Conservation (phyloP, 805 yeast species). For the Zygoascus tannicola region DNA sequence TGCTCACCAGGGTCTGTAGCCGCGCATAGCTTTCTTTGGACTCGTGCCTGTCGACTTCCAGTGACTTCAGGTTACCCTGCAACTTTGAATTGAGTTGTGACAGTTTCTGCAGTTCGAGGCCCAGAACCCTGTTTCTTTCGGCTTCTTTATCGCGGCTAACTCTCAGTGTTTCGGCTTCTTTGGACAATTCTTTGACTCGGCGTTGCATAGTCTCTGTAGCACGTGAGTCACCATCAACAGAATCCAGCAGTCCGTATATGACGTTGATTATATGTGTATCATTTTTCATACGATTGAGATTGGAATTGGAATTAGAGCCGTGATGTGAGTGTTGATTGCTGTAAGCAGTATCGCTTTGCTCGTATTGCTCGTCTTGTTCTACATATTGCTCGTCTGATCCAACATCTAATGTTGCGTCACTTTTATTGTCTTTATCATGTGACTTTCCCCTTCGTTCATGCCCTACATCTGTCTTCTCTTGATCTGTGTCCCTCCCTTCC, state of each 20-base stretch:
- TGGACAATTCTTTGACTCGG: conserved; percentile 9
- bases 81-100: conserved; percentile 5
- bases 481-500: background rate
- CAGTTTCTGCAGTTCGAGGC: conserved; percentile 6
- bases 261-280: conserved; percentile 19
- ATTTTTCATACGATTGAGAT: conserved; percentile 8
- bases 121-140: conserved; percentile 7
- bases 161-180: conserved; percentile 8
- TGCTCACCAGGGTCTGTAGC: conserved; percentile 8
- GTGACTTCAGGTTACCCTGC: conserved; percentile 3
- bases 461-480: too few species aligned
- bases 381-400: too few species aligned
- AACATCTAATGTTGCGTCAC: too few species aligned
- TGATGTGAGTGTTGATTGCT: too few species aligned
- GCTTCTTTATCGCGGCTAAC: conserved; percentile 3
- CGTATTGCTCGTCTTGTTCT: too few species aligned
- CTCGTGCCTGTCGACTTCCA: conserved; percentile 5
- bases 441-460: too few species aligned
- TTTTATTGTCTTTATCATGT: too few species aligned
- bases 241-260: conserved; percentile 19
- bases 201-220: conserved; percentile 7
- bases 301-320: background rate
- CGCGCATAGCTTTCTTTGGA: conserved; percentile 5
- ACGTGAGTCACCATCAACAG: conserved; percentile 13
- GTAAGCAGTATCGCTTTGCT: too few species aligned